Conservation (phyloP, 2,329 filamentous ascomycete species). For the Zymoseptoria passerinii region DNA sequence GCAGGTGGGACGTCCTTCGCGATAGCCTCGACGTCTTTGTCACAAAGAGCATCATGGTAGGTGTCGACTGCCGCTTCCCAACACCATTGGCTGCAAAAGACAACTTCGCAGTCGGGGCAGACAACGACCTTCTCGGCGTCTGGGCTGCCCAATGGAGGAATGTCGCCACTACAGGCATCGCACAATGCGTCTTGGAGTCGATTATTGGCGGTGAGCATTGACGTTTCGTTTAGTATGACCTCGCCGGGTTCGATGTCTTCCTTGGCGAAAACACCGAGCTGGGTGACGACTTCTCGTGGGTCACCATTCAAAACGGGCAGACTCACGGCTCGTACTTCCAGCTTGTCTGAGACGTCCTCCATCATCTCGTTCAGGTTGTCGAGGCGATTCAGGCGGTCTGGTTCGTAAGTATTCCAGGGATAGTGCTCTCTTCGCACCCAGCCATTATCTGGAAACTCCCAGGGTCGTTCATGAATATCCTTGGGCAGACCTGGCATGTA, state of each 20-base stretch:
- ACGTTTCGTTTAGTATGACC: conserved; percentile 70
- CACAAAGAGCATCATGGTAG: conserved; percentile 54
- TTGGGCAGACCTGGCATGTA: neutral
- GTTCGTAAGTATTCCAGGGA: conserved; percentile 55
- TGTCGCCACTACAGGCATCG: conserved; percentile 73
- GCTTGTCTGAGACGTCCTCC: conserved; percentile 63
- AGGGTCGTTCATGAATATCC: neutral
- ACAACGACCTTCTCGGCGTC: conserved; percentile 27
- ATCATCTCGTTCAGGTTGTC: conserved; percentile 64
- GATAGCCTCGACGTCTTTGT: conserved; percentile 47
- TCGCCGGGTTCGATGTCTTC: conserved; percentile 71
- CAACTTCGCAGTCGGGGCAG: conserved; percentile 50
- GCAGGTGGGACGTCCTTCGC: conserved; percentile 49
- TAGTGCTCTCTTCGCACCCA: conserved; percentile 59
- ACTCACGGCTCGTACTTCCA: conserved; percentile 66
- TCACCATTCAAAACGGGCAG: conserved; percentile 57
- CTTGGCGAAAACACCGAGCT: conserved; percentile 85
- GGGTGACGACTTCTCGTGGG: conserved; percentile 45
- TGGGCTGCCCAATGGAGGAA: conserved; percentile 42
- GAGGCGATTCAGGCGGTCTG: conserved; percentile 51
- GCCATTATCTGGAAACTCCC: conserved; percentile 58
- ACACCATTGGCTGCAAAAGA: conserved; percentile 54
- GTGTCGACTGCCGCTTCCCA: conserved; percentile 45
- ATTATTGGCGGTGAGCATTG: conserved; percentile 81
- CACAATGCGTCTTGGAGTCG: conserved; percentile 78